Evolutionary conservation across 163 green algal species (phyloP), one percentile per base, ranked within the genome.

Genomic region (Smithsoniella earleae): DNA sequence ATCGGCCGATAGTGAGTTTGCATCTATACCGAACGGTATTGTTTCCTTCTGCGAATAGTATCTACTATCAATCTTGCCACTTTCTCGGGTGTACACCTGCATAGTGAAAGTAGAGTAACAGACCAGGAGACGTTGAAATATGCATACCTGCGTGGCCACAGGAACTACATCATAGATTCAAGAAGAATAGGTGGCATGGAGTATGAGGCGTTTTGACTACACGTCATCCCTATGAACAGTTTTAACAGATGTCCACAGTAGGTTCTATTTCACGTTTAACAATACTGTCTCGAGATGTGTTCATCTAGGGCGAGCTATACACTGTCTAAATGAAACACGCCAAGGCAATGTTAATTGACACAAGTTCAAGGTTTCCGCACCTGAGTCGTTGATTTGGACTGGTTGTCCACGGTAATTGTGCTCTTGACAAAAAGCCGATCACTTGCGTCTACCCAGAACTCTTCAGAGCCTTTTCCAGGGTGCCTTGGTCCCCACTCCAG

Each of bases 21-120:
- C n/a, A 13, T 69, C 58, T 1, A 69, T 36, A 16, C 58, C 58
- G 25, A 69, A 69, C 30, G 58, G 58, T n/a, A 69, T 69, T n/a
- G 18, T 34, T 16, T 13, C 16, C 58, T 69, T 37, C 3, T 30
- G 16, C 8, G 58, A 30, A 40, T 69, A 69, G 58, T 69, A 69
- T 16, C 58, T 30, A 5, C 25, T 36, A 31, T 69, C 58, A 1
- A 38, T 1, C 25, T 30, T 33, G 6, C 27, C 58, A n/a, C 30
- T n/a, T 33, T 69, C 30, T 6, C 58, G 20, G 25, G 8, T 37
- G 58, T 69, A 69, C 18, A 69, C 58, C 58, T 69, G 58, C 58
- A 64, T 27, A 18, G n/a, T n/a, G n/a, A n/a, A n/a, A n/a, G n/a
- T n/a, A n/a, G n/a, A n/a, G n/a, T n/a, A n/a, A n/a, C n/a, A n/a